Evolutionary conservation across 169 alveolate species (phyloP).

Genomic region (Babesia caballi): DNA sequence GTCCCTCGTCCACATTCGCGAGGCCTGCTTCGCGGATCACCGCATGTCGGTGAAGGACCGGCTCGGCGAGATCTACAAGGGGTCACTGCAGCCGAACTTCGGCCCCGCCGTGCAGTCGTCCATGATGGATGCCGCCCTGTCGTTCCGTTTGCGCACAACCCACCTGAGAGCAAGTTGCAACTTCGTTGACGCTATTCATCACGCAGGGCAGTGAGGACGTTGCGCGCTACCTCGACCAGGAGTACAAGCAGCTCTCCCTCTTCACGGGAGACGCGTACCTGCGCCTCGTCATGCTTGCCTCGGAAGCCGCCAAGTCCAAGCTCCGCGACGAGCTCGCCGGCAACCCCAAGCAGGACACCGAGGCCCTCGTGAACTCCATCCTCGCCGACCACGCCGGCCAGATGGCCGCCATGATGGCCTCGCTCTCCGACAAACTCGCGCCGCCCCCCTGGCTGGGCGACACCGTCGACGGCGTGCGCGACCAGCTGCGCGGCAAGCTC

Average conservation of each 20-base stretch:
- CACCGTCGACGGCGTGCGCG: neutral
- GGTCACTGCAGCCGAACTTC: neutral
- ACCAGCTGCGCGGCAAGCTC: constrained; percentile 6
- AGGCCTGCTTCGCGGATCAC: constrained; percentile 17
- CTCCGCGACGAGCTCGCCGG: constrained; percentile 2
- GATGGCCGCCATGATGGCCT: neutral
- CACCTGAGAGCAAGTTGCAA: neutral
- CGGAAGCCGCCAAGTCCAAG: constrained; percentile 2
- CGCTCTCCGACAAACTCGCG: neutral
- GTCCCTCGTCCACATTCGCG: neutral
- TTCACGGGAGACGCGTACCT: constrained; percentile 22
- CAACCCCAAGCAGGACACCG: constrained; percentile 22
- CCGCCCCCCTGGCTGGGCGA: constrained; percentile 17
- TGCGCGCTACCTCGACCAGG: neutral
- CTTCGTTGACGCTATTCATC: too few relatives aligned
- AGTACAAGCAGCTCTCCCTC: constrained; percentile 12
- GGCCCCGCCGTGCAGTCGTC: neutral
- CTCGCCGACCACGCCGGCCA: constrained; percentile 4
- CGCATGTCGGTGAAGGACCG: neutral
- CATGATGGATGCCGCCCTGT: constrained; percentile 17
- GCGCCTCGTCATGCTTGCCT: neutral
- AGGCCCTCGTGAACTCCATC: neutral
- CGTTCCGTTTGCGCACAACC: constrained; percentile 5
- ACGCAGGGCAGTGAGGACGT: neutral
- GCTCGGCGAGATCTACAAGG: constrained; percentile 4